These are phyloP conservation scores for Tulasnella calospora DNA, from an alignment of 768 basidiomycete species.

Conservation along the genomic window DNA sequence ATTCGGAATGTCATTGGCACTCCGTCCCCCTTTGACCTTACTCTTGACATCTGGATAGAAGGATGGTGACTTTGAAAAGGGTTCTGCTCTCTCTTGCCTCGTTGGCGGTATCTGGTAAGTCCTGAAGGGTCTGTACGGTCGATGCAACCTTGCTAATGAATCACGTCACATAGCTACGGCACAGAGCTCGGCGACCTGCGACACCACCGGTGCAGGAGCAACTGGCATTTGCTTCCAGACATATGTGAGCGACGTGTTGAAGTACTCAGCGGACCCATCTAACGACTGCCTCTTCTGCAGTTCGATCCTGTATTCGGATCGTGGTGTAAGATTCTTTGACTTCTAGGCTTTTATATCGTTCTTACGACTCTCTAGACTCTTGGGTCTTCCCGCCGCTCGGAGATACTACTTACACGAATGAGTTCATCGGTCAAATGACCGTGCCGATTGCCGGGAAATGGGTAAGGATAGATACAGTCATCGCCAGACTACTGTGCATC, in stretches of 20 bases:
- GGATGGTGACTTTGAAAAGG: conserved; percentile 7
- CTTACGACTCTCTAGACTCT: neutral
- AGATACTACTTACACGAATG: conserved; percentile 31
- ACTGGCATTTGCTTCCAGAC: conserved; percentile 23
- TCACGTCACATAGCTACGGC: neutral
- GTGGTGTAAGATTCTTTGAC: neutral
- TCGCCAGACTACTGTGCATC: neutral
- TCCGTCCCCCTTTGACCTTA: neutral
- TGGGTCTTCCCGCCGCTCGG: conserved; percentile 20
- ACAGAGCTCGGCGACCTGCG: conserved; percentile 7
- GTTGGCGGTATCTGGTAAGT: neutral
- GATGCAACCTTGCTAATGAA: neutral
- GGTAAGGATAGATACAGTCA: conserved; percentile 34
- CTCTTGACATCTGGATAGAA: neutral
- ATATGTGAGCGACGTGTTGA: neutral
- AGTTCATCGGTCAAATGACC: conserved; percentile 61
- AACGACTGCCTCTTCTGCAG: neutral
- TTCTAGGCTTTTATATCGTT: neutral
- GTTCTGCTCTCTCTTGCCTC: neutral
- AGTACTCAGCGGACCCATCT: neutral
- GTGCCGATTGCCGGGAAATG: conserved; percentile 53
- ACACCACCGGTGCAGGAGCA: conserved; percentile 9
- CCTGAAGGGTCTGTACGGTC: too few relatives aligned
- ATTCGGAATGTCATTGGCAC: neutral
- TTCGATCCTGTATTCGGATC: conserved; percentile 13